Evolutionary conservation across 2,329 filamentous ascomycete species (phyloP), one percentile per base, ranked within the genome.

Genomic region (Chalaropsis ovoidea): DNA sequence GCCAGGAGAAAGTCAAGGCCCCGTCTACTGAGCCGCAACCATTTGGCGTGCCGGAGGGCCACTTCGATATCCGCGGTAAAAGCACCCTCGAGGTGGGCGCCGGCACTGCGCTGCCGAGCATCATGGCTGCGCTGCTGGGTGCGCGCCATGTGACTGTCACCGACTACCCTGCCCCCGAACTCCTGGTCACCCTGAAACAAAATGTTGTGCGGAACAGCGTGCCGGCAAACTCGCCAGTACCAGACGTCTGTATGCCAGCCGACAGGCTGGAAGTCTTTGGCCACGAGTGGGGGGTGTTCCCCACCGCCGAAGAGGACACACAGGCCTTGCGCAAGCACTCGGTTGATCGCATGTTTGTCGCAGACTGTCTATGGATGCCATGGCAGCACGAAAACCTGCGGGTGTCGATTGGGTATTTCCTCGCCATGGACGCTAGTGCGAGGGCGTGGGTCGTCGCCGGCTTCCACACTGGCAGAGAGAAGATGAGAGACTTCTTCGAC

Each of bases 301-400:
- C 69, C 0, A 11, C 60, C 1, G 41, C 10, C 17, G 27, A 39
- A 11, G 6, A 35, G 5, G 6, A 35, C 10, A 56, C 69, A 54
- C 64, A 70, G 67, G 22, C 47, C 3, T 27, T 52, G 47, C 22
- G 47, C 24, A 69, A 69, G 47, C 74, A 74, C 67, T 72, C 71
- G 1, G 89, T 85, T 71, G 83, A 83, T 58, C 80, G 85, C 66
- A 77, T 90, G 49, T 74, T 89, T n/a, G 84, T 84, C 0, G 85
- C 86, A 68, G 87, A 90, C 74, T 89, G 87, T 71, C 79, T 88
- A 66, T 90, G 87, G 87, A 89, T 90, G 85, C 82, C 83, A 1
- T 81, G 80, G 77, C 82, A 90, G 76, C 88, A 90, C 73, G 78
- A 74, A n/a, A 87, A 85, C 72, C 78, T 90, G 31, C 80, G 80